These are phyloP conservation scores for Punica granatum DNA, from an alignment of 345 rosid genomes.

Conservation along the genomic window DNA sequence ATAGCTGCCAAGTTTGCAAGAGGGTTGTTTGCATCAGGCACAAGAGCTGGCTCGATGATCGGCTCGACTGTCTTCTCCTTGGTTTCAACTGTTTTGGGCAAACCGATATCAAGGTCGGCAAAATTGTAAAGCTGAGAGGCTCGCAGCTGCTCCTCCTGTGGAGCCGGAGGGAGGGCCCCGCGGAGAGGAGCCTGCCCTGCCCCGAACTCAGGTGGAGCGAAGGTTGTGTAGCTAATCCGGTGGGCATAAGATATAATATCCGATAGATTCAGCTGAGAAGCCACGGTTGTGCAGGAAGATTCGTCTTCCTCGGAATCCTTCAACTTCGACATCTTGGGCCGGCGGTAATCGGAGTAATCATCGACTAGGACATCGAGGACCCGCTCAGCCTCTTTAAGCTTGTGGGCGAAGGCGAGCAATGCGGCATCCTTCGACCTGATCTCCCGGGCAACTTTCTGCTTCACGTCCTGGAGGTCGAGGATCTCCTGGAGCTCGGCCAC, in stretches of 20 bases:
- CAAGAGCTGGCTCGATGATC: constrained; percentile 52
- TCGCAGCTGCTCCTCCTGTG: constrained; percentile 96
- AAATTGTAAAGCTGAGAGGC: constrained; percentile 77
- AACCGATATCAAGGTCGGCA: constrained; percentile 83
- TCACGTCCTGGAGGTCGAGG: constrained; percentile 86
- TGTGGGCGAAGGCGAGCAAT: constrained; percentile 61
- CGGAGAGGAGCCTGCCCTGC: constrained; percentile 87
- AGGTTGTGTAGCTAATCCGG: constrained; percentile 84
- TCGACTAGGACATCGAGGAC: constrained; percentile 81
- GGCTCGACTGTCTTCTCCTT: constrained; percentile 60
- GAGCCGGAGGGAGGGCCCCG: constrained; percentile 94
- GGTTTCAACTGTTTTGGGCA: constrained; percentile 49
- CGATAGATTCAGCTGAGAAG: constrained; percentile 62
- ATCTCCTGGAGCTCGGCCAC: constrained; percentile 89
- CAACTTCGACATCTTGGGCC: constrained; percentile 44
- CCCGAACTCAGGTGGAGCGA: constrained; percentile 91
- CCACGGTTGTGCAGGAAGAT: constrained; percentile 48
- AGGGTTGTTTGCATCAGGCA: constrained; percentile 4
- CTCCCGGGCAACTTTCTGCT: constrained; percentile 54
- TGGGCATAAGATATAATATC: constrained; percentile 82
- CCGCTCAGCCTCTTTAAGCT: constrained; percentile 67
- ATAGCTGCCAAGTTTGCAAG: constrained; percentile 38
- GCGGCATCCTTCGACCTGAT: constrained; percentile 48
- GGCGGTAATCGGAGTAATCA: constrained; percentile 76
- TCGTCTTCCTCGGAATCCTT: constrained; percentile 25